Evolutionary conservation across 345 rosid species (phyloP).

Genomic region (Iberis pinnata): DNA sequence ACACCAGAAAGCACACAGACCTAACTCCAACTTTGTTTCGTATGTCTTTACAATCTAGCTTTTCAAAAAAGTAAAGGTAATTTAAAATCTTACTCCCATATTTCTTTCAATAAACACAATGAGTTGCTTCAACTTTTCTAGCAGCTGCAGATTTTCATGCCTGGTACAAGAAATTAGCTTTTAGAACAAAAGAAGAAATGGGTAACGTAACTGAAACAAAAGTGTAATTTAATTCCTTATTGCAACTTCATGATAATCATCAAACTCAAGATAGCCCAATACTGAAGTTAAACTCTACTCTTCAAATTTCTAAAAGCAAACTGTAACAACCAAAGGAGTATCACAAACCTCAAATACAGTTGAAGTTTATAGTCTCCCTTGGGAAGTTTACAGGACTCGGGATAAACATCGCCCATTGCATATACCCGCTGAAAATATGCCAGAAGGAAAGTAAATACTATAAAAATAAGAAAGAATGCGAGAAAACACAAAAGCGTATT

Average conservation of each 20-base stretch:
- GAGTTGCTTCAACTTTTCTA: constrained; percentile 92
- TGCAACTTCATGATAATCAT: no score
- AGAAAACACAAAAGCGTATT: constrained; percentile 8
- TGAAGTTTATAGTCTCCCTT: constrained; percentile 89
- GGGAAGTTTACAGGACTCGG: constrained; percentile 66
- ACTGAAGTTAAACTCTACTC: constrained; percentile 17
- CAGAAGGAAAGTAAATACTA: constrained; percentile 11
- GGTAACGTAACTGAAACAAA: no score
- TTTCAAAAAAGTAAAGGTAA: constrained; percentile 7
- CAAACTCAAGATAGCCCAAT: no score
- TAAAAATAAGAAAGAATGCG: neutral
- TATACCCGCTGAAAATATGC: constrained; percentile 56
- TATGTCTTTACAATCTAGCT: neutral
- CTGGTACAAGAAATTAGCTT: constrained; percentile 42
- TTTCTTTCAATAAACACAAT: constrained; percentile 69
- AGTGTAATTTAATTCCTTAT: no score
- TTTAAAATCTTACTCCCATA: constrained; percentile 61
- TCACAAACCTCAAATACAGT: constrained; percentile 62
- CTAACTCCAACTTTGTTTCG: constrained; percentile 7
- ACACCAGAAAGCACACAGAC: constrained; percentile 4
- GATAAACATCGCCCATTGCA: constrained; percentile 87
- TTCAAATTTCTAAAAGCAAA: constrained; percentile 3
- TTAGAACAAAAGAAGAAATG: constrained; percentile 18
- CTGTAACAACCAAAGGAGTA: constrained; percentile 10
- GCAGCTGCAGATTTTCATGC: constrained; percentile 80